Percentiles rank a stretch among this genome's conserved stretches.
Conservation (phyloP, 2,329 filamentous ascomycete species). For the Neophaeococcomyces aloes region DNA sequence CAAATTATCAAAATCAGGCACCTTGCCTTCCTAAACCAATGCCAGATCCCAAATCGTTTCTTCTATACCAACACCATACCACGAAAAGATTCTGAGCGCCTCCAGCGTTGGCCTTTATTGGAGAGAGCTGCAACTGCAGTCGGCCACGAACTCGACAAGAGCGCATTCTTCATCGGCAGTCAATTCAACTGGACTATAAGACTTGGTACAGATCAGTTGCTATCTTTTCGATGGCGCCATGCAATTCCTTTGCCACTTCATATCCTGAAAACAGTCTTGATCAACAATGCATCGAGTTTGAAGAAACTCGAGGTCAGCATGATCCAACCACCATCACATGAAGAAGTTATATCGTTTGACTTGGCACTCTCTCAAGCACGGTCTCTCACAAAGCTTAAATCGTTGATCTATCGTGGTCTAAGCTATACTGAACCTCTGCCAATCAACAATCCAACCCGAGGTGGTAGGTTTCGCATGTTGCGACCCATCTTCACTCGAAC, state of each 20-base stretch:
- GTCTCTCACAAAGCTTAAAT: neutral
- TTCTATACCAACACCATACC: constrained; percentile 1
- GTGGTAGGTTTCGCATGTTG: constrained; percentile 5
- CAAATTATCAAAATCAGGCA: neutral
- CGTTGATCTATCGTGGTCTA: neutral
- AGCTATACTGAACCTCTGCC: constrained; percentile 5
- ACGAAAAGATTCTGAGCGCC: neutral
- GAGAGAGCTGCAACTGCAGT: neutral
- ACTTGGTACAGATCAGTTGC: neutral
- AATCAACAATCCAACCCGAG: constrained; percentile 1
- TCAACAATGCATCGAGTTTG: neutral
- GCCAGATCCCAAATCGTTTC: neutral
- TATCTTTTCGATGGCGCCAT: constrained; percentile 4
- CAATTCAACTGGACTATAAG: constrained; percentile 1
- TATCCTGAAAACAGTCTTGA: neutral
- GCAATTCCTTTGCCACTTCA: constrained; percentile 2
- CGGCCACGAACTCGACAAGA: neutral
- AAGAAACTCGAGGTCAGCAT: neutral
- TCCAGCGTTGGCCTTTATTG: neutral
- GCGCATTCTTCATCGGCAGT: constrained; percentile 1
- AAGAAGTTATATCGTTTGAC: neutral
- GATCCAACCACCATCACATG: neutral
- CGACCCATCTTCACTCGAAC: constrained; percentile 1
- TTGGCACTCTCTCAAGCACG: neutral
- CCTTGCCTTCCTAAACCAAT: constrained; percentile 3